Percentiles rank a stretch among this genome's conserved stretches.
phyloP scores from a whole-genome alignment of 2,329 filamentous ascomycete species.

The Cladosporium velox region DNA sequence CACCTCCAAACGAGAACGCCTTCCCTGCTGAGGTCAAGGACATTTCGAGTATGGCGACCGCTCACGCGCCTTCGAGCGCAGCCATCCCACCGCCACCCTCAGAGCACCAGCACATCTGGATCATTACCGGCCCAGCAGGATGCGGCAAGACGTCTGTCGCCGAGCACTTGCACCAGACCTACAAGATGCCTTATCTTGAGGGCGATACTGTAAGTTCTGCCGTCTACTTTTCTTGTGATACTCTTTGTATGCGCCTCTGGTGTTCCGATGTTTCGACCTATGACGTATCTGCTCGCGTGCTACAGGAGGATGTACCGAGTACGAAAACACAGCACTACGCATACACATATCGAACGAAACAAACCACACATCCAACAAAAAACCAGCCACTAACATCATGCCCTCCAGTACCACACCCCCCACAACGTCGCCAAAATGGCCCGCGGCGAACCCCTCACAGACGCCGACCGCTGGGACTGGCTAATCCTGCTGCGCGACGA shows the following conservation, averaged over 20 bases:
- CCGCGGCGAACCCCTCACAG: constrained; percentile 78
- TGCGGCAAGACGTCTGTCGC: constrained; percentile 58
- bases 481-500: constrained; percentile 58
- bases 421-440: constrained; percentile 78
- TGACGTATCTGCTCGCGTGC: neutral
- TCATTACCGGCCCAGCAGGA: constrained; percentile 56
- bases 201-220: constrained; percentile 51
- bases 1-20: constrained; percentile 16
- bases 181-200: constrained; percentile 52
- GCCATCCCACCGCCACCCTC: constrained; percentile 22
- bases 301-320: neutral
- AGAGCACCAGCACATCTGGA: constrained; percentile 51
- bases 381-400: neutral
- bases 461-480: constrained; percentile 98
- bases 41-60: constrained; percentile 6
- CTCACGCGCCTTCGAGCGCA: constrained; percentile 1
- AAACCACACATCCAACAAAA: neutral
- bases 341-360: neutral
- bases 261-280: neutral
- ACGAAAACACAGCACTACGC: neutral
- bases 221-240: neutral
- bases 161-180: constrained; percentile 46
- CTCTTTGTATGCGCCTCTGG: neutral
- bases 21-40: constrained; percentile 3
- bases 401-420: constrained; percentile 50